Base-by-base conservation (phyloP, 2,329 filamentous ascomycete genomes). In the Colletotrichum destructivum region DNA sequence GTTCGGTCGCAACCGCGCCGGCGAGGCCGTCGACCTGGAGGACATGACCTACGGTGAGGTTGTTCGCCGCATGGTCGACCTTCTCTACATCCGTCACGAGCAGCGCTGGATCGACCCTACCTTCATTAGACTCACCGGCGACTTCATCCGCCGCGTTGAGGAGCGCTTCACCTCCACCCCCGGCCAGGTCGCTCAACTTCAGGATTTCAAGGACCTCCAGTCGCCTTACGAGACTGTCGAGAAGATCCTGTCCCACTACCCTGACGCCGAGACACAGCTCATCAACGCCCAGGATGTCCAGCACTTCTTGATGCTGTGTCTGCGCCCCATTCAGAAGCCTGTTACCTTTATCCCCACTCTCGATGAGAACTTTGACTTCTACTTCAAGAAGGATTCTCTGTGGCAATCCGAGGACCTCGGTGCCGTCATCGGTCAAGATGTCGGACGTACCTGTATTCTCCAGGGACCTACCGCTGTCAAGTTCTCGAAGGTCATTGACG, bases 341-440 rank as follows among this genome's bases (percentile, higher is more conserved):
- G 94, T 97, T 38, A 96, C 96, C 0, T 99, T 99, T 80, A 95
- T 99, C 40, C 96, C 96, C 6, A 88, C 93, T n/a, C 88, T 99
- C 26, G 96, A 99, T 78, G 95, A 97, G 74, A 98, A 96, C 81
- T 99, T 99, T 76, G 96, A 99, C 81, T 98, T 97, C 85, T 99
- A 94, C 87, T 99, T 99, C 92, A 99, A 99, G 91, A 99, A 99
- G 87, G 96, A 99, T 82, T 99, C 96, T 1, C 89, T 99, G 9
- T 99, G 96, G 96, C 96, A 99, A 84, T 98, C 96, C 1, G 96
- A 99, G 84, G 96, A 99, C 79, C 88, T 99, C 13, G 96, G 97
- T 78, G 96, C 96, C 65, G 95, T 99, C 69, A 95, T 98, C 73
- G 96, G 89, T 76, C 96, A 98, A 83, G 97, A 99, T 80, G 96